Evolutionary conservation across 2,329 filamentous ascomycete genomes (phyloP), one percentile per base, ranked within the genome.

Genomic region (Epicoccum sorghinum): DNA sequence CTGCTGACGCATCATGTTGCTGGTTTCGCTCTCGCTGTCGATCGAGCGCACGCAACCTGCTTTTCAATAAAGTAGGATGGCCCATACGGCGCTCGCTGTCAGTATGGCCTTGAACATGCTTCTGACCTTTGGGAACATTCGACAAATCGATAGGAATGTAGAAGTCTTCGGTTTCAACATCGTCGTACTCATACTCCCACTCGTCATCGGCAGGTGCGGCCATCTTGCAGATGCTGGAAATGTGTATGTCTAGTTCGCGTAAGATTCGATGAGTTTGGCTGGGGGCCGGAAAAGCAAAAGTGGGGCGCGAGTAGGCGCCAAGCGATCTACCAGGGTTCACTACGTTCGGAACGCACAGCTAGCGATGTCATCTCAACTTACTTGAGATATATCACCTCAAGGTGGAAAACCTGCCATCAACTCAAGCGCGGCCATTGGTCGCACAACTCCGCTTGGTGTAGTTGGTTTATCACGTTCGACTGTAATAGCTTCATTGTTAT

Each of bases 131-230:
- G 4, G 69, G 68, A 10, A 72, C 69, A 56, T 78, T 75, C 14
- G 78, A 82, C 29, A 87, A 73, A 67, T 88, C 85, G 54, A 87
- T 73, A 36, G 83, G 84, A 49, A 88, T 77, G 66, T 84, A 86
- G 62, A 85, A 81, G 51, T 82, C 80, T 77, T 87, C 83, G 24
- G 78, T 82, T 46, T 82, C 79, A 7, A 75, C 76, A 6, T 78
- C 73, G 62, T 81, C 71, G 59, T 86, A 86, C 62, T 87, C 84
- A 68, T 86, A 87, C 61, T 87, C 84, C 75, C 82, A 86, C n/a
- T 85, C 76, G n/a, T 78, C 77, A 13, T 75, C 68, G 13, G 7
- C 27, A 4, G 23, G 2, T 2, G 30, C 30, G 4, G 36, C 25
- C 52, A 55, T 55, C 12, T 4, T 50, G 32, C 7, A 29, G 23